Evolutionary conservation across 768 basidiomycete genomes (phyloP), one percentile per base, ranked within the genome.

Genomic region (Russula abietina): DNA sequence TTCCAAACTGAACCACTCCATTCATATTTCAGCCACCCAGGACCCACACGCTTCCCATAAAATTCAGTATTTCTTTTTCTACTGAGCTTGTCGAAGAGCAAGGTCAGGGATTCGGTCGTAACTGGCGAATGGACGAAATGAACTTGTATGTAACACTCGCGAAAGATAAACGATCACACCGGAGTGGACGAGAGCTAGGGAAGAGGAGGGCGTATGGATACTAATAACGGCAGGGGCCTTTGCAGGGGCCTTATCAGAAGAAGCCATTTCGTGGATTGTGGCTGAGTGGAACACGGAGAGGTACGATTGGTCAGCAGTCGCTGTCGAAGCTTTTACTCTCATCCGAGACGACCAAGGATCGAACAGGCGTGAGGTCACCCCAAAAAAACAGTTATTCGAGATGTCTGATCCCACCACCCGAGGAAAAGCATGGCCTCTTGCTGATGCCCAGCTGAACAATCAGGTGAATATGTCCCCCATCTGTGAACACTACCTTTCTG

Each of bases 371-470:
- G 89, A 91, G 89, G 89, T 91, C 89, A 69, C 60, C 56, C 61
- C 77, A 68, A 69, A 67, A 22, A 46, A 60, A 57, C 68, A 50
- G 48, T 4, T 54, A 54, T 59, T 36, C 28, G 6, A 76, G 72
- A 90, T 88, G 85, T 80, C 84, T 55, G 86, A 90, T 67, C 75
- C 70, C 17, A 56, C 65, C 33, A 64, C 78, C 52, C 83, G 81
- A 72, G 80, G 83, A 69, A 93, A 93, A 78, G 92, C 93, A 60
- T 96, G 88, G 86, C 94, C 94, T 55, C 78, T 90, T 48, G 91
- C 97, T 62, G 82, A 88, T 64, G 87, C 93, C 28, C 77, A 83
- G 52, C 81, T 99, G 70, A 97, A 94, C 71, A 95, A 98, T 81
- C 84, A 89, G 68, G 94, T 94, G 68, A 62, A 75, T 58, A 61